Conservation (phyloP, 2,329 filamentous ascomycete genomes). For the Epichloe sp. region DNA sequence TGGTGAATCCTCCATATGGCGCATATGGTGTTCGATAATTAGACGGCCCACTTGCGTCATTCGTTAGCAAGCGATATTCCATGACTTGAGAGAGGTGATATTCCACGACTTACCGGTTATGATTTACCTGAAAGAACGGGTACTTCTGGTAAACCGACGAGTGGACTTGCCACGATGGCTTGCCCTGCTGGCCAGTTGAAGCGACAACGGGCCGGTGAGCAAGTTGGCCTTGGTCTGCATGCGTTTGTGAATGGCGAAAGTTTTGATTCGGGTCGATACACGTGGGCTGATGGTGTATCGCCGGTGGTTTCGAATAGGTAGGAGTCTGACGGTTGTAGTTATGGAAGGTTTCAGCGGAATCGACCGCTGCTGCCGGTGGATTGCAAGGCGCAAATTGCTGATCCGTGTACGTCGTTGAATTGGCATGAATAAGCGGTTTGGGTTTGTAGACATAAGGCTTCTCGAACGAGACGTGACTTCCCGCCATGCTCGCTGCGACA, state of each 20-base stretch:
- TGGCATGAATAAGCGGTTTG: slow-evolving; percentile 16
- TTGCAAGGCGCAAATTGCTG: slow-evolving; percentile 13
- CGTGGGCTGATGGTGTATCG: neutral
- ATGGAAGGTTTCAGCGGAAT: slow-evolving; percentile 2
- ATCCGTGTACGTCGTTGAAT: slow-evolving; percentile 9
- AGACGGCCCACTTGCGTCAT: slow-evolving; percentile 31
- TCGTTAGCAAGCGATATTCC: slow-evolving; percentile 8
- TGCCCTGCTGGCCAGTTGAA: slow-evolving; percentile 11
- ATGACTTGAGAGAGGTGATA: neutral
- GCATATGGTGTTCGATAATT: slow-evolving; percentile 49
- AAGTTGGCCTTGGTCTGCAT: neutral
- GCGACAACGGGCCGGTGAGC: neutral
- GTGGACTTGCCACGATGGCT: slow-evolving; percentile 21
- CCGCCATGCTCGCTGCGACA: neutral
- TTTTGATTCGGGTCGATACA: neutral
- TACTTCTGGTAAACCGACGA: slow-evolving; percentile 38
- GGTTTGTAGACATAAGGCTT: slow-evolving; percentile 44
- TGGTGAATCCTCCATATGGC: slow-evolving; percentile 43
- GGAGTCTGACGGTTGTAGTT: slow-evolving; percentile 8
- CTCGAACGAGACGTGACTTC: slow-evolving; percentile 17
- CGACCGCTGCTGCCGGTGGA: neutral
- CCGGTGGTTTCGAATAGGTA: neutral
- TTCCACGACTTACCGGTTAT: slow-evolving; percentile 35
- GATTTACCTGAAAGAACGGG: slow-evolving; percentile 44
- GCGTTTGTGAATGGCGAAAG: slow-evolving; percentile 3